Conservation (phyloP, 805 yeast species). For the Teunomyces funiuensis region DNA sequence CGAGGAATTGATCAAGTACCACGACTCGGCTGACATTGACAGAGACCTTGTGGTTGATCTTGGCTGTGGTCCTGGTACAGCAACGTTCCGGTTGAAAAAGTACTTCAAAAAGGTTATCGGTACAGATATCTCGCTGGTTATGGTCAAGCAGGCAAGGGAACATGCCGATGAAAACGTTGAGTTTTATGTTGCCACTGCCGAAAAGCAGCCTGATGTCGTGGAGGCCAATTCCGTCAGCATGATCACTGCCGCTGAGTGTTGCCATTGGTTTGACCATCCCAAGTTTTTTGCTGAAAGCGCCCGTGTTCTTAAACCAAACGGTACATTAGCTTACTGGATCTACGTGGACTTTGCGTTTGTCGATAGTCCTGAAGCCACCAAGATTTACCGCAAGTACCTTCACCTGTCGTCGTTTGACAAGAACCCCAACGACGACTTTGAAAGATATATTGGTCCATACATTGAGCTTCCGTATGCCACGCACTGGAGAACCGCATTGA, state of each 20-base stretch:
- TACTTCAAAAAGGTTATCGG: background rate
- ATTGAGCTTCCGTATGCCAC: background rate
- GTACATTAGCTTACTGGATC: background rate
- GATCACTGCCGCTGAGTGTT: background rate
- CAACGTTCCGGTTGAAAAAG: background rate
- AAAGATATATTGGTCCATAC: background rate
- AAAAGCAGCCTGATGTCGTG: background rate
- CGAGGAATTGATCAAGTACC: background rate
- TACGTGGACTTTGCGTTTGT: background rate
- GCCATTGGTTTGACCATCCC: background rate
- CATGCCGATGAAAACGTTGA: background rate
- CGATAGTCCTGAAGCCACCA: background rate
- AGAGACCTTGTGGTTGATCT: background rate
- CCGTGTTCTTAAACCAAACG: background rate
- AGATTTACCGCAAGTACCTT: background rate
- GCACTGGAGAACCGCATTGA: background rate
- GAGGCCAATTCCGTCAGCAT: background rate
- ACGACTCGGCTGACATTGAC: background rate
- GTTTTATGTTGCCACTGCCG: background rate
- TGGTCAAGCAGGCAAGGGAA: background rate
- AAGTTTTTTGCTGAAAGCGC: background rate
- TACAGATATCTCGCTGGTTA: background rate
- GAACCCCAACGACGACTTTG: background rate
- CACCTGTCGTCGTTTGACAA: constrained; percentile 1
- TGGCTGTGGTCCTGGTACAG: background rate